Conservation (phyloP, 1,139 yeast genomes). For the Fermentozyma sake region DNA sequence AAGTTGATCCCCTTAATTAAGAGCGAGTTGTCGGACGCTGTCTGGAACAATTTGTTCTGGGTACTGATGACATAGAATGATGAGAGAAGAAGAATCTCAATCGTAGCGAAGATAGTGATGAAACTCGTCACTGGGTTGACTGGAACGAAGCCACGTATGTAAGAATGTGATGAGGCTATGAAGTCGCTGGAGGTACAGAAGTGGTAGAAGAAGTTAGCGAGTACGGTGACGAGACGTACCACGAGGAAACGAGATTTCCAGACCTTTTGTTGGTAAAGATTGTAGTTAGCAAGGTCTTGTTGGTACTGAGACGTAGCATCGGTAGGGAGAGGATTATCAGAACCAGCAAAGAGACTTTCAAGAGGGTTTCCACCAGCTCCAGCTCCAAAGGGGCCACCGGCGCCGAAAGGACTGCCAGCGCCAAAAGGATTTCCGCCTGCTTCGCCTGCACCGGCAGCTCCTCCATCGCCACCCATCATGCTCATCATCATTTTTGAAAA, state of each 20-base stretch:
- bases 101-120: conserved; percentile 26
- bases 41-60: conserved; percentile 21
- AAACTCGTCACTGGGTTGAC: conserved; percentile 17
- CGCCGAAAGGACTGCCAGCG: conserved; percentile 11
- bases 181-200: conserved; percentile 19
- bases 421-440: conserved; percentile 4
- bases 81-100: conserved; percentile 33
- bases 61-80: conserved; percentile 28
- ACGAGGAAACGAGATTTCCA: conserved; percentile 32
- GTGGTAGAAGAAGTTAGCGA: conserved; percentile 35
- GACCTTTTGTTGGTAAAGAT: conserved; percentile 28
- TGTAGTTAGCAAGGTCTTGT: conserved; percentile 26
- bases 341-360: conserved; percentile 6
- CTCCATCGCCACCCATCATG: conserved; percentile 6
- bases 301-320: conserved; percentile 25
- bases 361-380: conserved; percentile 12
- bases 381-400: conserved; percentile 4
- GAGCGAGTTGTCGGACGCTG: conserved; percentile 22
- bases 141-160: conserved; percentile 21
- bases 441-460: conserved; percentile 2
- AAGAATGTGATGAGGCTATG: conserved; percentile 27
- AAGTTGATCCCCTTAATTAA: conserved; percentile 28
- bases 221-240: conserved; percentile 23
- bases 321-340: conserved; percentile 4
- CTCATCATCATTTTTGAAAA: conserved; percentile 4